phyloP scores from a whole-genome alignment of 768 basidiomycete species.

The Lactarius quietus region DNA sequence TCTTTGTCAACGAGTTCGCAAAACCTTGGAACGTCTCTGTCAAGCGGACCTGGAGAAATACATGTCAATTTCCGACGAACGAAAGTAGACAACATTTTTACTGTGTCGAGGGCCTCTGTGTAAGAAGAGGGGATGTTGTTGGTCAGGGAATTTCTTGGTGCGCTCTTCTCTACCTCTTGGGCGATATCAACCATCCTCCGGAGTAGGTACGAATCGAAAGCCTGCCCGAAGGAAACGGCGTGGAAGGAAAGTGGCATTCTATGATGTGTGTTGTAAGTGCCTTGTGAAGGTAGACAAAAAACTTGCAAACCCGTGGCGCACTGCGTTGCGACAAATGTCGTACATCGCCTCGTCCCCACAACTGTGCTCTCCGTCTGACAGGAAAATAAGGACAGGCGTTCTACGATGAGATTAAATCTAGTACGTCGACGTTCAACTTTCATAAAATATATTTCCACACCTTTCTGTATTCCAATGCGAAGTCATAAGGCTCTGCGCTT shows the following conservation, averaged over 20 bases:
- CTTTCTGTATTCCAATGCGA: conserved; percentile 48
- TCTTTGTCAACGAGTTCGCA: conserved; percentile 53
- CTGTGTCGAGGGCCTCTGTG: conserved; percentile 49
- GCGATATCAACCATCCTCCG: conserved; percentile 52
- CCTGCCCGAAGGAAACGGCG: conserved; percentile 52
- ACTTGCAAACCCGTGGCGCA: conserved; percentile 42
- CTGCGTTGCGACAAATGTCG: conserved; percentile 40
- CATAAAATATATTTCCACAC: conserved; percentile 28
- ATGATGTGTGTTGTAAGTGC: not conserved
- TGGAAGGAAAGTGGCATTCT: conserved; percentile 58
- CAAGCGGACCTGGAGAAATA: conserved; percentile 42
- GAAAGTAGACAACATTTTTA: conserved; percentile 28
- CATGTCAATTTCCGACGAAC: not conserved
- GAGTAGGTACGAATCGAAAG: conserved; percentile 34
- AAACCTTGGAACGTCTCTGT: conserved; percentile 56
- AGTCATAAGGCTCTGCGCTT: conserved; percentile 40
- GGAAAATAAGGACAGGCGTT: not conserved
- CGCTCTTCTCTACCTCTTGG: conserved; percentile 41
- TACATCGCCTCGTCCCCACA: conserved; percentile 40
- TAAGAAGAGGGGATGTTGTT: conserved; percentile 42
- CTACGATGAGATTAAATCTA: not conserved
- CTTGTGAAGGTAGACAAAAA: not conserved
- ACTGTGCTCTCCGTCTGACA: conserved; percentile 51
- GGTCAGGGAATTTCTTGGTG: conserved; percentile 39
- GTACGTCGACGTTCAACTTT: not conserved